Evolutionary conservation across 352 stramenopile genomes (phyloP), one percentile per base, ranked within the genome.

Genomic region (Thalassiosira mediterranea): DNA sequence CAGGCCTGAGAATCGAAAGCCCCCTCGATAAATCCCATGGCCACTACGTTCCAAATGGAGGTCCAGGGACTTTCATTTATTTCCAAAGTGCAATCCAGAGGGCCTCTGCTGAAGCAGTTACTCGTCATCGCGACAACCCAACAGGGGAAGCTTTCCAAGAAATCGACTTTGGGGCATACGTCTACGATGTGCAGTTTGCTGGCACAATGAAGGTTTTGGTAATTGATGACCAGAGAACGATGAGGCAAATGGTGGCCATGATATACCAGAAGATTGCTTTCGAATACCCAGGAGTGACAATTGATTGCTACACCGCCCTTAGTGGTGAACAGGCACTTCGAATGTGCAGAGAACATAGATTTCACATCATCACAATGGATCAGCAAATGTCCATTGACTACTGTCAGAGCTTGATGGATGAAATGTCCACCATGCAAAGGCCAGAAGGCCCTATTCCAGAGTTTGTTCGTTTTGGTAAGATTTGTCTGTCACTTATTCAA

Each of bases 221-320:
- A 37, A 64, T 84, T 47, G 76, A 84, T 67, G 76, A 84, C 46
- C 76, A 84, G 44, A 71, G 76, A 25, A 84, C 76, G 37, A 84
- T 84, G 76, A 70, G 76, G 34, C 76, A 84, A 68, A 84, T 84
- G 76, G 71, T 81, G 11, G 76, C 76, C 49, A 84, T 78, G 76
- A 65, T 84, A 23, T 84, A 81, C 44, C 76, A 84, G 65, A 76
- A 78, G 21, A 68, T 84, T 52, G 67, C 65, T 26, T 66, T 76
- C 17, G 67, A 84, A 7, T 71, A 81, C 40, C 65, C 69, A 23
- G 70, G 58, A 13, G 64, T 81, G 25, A 56, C 46, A 7, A 64
- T 84, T 46, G 76, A 84, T 60, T 76, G 72, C 34, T 70, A 83
- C 53, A 83, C 74, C 17, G 65, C 66, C 34, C 38, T 81, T 4